Base-by-base conservation (phyloP, 179 eudicot species). In the Kewa caespitosa region DNA sequence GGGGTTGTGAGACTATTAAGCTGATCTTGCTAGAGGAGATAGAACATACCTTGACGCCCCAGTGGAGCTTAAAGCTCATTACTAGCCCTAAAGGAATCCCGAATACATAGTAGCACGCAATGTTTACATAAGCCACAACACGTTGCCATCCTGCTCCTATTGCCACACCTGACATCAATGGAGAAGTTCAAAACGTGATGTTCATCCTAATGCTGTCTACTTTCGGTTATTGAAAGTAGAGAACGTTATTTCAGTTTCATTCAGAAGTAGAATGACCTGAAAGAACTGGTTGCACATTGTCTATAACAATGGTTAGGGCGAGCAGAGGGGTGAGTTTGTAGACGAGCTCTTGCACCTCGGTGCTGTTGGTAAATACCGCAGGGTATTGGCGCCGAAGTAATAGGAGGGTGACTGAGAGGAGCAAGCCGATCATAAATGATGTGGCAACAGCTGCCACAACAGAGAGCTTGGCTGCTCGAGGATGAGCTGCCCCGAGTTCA, bases 101-200 rank as follows among this genome's bases (percentile, higher is more conserved):
- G 37, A 91, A 33, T 23, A 89, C 25, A 73, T 86, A 91, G 76
- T 87, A 89, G 69, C 86, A 84, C 6, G 86, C 91, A 23, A 90
- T 63, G 77, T 90, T 90, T 13, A 89, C 79, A 28, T 81, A 87
- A 18, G 96, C 96, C 18, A 87, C 90, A 34, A 80, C 31, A 22
- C 84, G 75, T 80, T 91, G 92, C 92, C 96, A 91, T 42, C 96
- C 92, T 38, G 89, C 90, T 70, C 94, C 91, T n/a, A 85, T 80
- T 20, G 94, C 94, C 71, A 90, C 91, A 48, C 90, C 93, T 89
- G 70, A 42, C n/a, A 55, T 18, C 15, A 32, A 20, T 11, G n/a
- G n/a, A n/a, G n/a, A n/a, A n/a, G n/a, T n/a, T n/a, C 15, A 52
- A 52, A 52, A 2, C 1, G 25, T 20, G 8, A n/a, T n/a, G n/a